Evolutionary conservation across 495 filamentous ascomycete species (phyloP).

Genomic region (Chaetomium cochliodes): DNA sequence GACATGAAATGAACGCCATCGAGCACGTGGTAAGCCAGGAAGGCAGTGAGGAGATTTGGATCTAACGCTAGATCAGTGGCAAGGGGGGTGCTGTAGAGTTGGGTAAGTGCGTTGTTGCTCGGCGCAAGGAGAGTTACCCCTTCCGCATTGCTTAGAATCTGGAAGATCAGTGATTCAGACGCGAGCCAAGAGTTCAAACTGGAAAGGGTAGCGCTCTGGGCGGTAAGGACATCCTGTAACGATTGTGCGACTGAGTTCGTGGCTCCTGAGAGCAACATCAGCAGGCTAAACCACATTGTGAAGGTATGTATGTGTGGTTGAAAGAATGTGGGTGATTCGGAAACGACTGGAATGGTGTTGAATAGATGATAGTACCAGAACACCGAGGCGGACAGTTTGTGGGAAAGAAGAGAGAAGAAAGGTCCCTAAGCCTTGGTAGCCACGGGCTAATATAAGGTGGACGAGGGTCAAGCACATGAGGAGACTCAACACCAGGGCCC

Average conservation of each 20-base stretch:
- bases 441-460: too few species aligned
- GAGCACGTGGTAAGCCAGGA: slow-evolving; percentile 66
- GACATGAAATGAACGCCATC: slow-evolving; percentile 51
- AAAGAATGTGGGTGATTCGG: too few species aligned
- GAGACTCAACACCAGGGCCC: too few species aligned
- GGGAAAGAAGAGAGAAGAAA: too few species aligned
- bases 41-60: slow-evolving; percentile 43
- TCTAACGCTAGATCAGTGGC: slow-evolving; percentile 34
- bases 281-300: slow-evolving; percentile 44
- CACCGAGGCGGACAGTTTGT: too few species aligned
- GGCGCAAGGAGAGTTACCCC: slow-evolving; percentile 68
- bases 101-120: slow-evolving; percentile 55
- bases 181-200: slow-evolving; percentile 48
- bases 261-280: too few species aligned
- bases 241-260: slow-evolving; percentile 19
- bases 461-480: too few species aligned
- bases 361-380: too few species aligned
- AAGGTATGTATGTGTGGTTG: too few species aligned
- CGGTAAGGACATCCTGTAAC: slow-evolving; percentile 40
- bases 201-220: slow-evolving; percentile 42
- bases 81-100: slow-evolving; percentile 37
- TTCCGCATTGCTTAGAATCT: slow-evolving; percentile 40
- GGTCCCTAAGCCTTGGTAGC: too few species aligned
- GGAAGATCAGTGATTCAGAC: slow-evolving; percentile 41
- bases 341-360: too few species aligned